These are phyloP conservation scores for Rhizoclosmatium globosum DNA, from an alignment of 192 early-diverging fungal species.

Conservation along the genomic window DNA sequence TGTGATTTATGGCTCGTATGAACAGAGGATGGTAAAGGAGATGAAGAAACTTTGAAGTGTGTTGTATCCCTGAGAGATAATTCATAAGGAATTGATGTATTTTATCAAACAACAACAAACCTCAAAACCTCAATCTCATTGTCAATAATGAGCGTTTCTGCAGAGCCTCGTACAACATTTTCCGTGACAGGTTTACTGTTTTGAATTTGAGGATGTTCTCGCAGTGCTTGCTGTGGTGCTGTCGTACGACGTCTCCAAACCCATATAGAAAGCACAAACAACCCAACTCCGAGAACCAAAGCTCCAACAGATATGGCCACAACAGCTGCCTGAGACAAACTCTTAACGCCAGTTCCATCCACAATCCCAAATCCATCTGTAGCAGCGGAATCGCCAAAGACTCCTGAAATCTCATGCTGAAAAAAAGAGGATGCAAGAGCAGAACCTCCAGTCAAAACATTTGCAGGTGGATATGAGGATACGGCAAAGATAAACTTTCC, in stretches of 20 bases:
- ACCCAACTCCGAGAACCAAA: background rate
- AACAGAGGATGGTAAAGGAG: too few relatives aligned
- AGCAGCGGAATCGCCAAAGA: background rate
- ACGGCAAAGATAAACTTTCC: conserved; percentile 19
- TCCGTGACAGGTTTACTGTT: too few relatives aligned
- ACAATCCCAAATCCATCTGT: background rate
- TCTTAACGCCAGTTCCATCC: background rate
- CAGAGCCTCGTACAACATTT: background rate
- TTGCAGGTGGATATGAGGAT: background rate
- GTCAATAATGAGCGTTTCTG: background rate
- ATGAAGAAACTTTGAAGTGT: too few relatives aligned
- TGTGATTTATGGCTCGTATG: too few relatives aligned
- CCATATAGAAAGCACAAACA: background rate
- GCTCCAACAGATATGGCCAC: background rate
- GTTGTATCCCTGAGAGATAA: too few relatives aligned
- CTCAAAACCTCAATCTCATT: background rate
- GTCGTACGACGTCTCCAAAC: background rate
- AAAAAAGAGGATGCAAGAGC: background rate
- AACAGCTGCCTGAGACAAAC: background rate
- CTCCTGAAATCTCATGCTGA: conserved; percentile 21
- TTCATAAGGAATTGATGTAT: too few relatives aligned
- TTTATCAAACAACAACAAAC: background rate
- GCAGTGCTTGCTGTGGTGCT: background rate
- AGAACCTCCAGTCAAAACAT: background rate
- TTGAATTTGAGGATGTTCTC: background rate